Conservation (phyloP, 2,329 filamentous ascomycete genomes). For the Lecanicillium sp. region DNA sequence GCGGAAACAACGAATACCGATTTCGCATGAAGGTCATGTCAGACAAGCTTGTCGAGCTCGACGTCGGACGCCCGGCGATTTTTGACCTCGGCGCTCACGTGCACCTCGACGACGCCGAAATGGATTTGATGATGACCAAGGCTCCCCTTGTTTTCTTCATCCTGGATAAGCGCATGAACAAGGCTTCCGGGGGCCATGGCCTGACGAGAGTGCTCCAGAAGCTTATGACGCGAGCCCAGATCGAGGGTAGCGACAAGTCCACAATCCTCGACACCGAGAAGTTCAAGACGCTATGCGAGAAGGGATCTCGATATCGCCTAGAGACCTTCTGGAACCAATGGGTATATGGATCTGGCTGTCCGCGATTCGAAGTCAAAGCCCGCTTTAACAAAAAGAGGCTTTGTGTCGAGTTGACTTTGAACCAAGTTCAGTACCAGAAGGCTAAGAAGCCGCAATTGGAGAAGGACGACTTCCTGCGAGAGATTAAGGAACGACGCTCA, state of each 20-base stretch:
- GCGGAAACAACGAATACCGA: constrained; percentile 90
- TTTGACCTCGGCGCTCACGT: constrained; percentile 72
- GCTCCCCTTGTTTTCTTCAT: constrained; percentile 89
- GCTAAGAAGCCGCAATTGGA: constrained; percentile 46
- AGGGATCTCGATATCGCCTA: constrained; percentile 76
- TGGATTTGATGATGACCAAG: constrained; percentile 87
- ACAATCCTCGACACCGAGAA: constrained; percentile 67
- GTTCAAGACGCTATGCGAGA: constrained; percentile 81
- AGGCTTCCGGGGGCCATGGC: constrained; percentile 74
- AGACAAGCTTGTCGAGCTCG: constrained; percentile 74
- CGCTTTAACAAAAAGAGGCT: constrained; percentile 97
- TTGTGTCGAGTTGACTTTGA: constrained; percentile 85
- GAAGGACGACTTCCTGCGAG: constrained; percentile 72
- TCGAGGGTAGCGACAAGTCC: constrained; percentile 52
- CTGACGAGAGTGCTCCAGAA: constrained; percentile 80
- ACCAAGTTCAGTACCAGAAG: constrained; percentile 59
- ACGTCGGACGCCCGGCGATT: constrained; percentile 76
- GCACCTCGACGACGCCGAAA: constrained; percentile 75
- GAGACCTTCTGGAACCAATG: constrained; percentile 93
- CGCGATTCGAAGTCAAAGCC: constrained; percentile 78
- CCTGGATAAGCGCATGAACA: constrained; percentile 82
- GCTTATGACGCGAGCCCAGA: constrained; percentile 80
- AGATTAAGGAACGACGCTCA: constrained; percentile 72
- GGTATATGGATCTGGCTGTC: constrained; percentile 83
- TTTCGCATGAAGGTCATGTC: constrained; percentile 82